phyloP scores from a whole-genome alignment of 805 yeast species.

The Cyberlindnera bimundalis region DNA sequence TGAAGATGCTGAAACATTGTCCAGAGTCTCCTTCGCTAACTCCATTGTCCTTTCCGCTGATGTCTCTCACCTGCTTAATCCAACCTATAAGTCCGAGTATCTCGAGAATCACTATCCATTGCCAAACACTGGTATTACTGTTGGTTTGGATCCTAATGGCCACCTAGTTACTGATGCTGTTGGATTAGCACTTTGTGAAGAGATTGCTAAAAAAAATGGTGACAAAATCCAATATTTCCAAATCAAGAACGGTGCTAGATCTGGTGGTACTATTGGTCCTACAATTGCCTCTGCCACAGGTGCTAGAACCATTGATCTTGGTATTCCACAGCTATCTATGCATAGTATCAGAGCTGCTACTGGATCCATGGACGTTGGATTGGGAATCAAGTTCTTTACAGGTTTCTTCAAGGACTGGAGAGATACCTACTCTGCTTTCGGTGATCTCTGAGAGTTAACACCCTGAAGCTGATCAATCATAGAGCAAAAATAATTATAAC shows the following conservation, averaged over 20 bases:
- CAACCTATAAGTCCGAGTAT: constrained; percentile 67
- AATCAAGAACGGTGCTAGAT: constrained; percentile 77
- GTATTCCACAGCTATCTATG: constrained; percentile 83
- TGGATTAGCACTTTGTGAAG: constrained; percentile 67
- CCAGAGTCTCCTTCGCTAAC: constrained; percentile 58
- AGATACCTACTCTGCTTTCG: constrained; percentile 48
- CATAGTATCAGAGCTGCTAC: constrained; percentile 81
- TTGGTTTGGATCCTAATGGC: constrained; percentile 74
- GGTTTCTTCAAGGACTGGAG: constrained; percentile 72
- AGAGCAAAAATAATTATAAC: too few species aligned
- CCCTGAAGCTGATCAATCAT: too few species aligned
- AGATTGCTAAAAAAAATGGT: constrained; percentile 60
- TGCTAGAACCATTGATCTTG: constrained; percentile 74
- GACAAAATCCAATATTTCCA: constrained; percentile 79
- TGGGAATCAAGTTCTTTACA: constrained; percentile 67
- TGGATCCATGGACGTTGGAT: constrained; percentile 73
- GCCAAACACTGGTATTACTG: constrained; percentile 71
- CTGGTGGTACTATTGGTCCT: constrained; percentile 91
- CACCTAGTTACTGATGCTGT: constrained; percentile 81
- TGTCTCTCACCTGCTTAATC: constrained; percentile 78
- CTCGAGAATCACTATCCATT: constrained; percentile 76
- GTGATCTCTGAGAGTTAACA: constrained; percentile 45
- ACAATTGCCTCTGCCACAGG: constrained; percentile 60
- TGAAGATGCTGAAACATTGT: constrained; percentile 20
- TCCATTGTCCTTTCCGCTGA: constrained; percentile 80